Percentiles rank a stretch among this genome's conserved stretches.
Conservation (phyloP, 2,329 filamentous ascomycete species). For the Diaporthe longicolla region DNA sequence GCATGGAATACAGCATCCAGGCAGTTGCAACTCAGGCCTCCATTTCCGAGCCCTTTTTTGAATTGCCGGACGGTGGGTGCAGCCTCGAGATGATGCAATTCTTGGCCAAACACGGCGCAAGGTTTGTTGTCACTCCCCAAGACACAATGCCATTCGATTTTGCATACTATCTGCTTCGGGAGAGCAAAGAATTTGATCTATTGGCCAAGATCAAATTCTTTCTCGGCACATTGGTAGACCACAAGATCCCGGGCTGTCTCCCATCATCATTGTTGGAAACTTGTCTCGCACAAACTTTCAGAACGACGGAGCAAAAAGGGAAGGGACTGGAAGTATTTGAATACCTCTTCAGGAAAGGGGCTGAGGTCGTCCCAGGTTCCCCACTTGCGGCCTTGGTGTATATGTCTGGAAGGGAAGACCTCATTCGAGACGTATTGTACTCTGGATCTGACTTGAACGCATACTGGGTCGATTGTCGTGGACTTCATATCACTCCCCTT, state of each 20-base stretch:
- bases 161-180: neutral
- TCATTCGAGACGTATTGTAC: neutral
- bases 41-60: neutral
- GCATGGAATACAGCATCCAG: neutral
- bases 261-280: neutral
- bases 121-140: neutral
- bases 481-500: neutral
- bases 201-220: neutral
- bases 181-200: too few species aligned
- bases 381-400: neutral
- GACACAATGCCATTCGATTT: neutral
- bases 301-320: neutral
- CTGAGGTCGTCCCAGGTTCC: neutral
- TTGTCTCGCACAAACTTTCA: neutral
- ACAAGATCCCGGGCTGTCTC: neutral
- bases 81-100: conserved; percentile 10
- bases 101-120: neutral
- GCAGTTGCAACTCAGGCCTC: neutral
- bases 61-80: neutral
- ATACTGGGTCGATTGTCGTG: neutral
- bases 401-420: neutral
- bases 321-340: neutral
- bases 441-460: conserved; percentile 3
- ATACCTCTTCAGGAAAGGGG: neutral
- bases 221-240: neutral